Base-by-base conservation (phyloP, 345 rosid species). In the Melastoma malabathricum region DNA sequence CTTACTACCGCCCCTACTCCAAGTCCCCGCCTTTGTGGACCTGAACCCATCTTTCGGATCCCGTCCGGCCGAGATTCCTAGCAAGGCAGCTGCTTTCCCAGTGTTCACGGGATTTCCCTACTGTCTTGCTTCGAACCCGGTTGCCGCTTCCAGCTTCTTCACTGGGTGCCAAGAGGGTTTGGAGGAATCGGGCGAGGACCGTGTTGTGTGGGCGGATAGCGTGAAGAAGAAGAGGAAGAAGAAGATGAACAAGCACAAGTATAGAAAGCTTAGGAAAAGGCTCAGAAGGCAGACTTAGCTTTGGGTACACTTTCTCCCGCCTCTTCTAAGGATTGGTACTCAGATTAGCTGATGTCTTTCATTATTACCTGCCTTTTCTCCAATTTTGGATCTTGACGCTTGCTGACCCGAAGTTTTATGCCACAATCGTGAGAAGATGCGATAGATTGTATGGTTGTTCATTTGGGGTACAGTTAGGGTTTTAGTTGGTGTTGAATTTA, bases 171-270 rank as follows among this genome's bases (percentile, higher is more conserved):
- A 56, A 14, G 62, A 55, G 34, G 69, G 17, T 0, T 54, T 2
- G 12, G 68, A 48, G 15, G 39, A 52, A 39, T 50, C 19, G 48
- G 55, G 51, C 20, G 68, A 63, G 13, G 58, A 34, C 48, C 47
- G 27, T 48, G 43, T 55, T 6, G 58, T 82, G 60, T 71, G 92
- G 69, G 89, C 92, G 1, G 92, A 88, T 59, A 84, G 92, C 56
- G 92, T 82, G 73, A 88, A 89, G 83, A 89, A 89, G 81, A 89
- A 86, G 81, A 75, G 97, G 78, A 86, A 89, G 94, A 86, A 72
- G 80, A 89, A 86, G 86, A 89, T 83, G 95, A 89, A 89, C 67
- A 89, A 89, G 79, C 95, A 58, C 55, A 58, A 58, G 62, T 58
- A 50, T 18, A 50, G 50, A 55, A 58, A 58, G 62, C 62, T 58